These are phyloP conservation scores for Hymenoscyphus repandus DNA, from an alignment of 2,329 filamentous ascomycete genomes.

Conservation along the genomic window DNA sequence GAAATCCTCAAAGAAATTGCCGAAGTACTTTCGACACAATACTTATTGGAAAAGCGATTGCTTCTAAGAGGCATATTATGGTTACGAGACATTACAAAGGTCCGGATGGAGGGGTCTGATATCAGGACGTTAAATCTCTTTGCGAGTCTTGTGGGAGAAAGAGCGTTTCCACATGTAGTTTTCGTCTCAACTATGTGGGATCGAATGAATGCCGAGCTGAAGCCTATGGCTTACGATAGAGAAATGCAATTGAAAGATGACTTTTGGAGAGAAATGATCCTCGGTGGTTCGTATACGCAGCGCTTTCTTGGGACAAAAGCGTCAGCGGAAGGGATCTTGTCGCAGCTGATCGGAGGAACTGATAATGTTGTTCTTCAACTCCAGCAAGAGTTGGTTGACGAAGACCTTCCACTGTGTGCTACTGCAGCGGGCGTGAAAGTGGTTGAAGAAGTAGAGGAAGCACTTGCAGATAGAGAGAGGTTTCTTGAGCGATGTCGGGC, in stretches of 20 bases:
- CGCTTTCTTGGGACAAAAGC: constrained; percentile 4
- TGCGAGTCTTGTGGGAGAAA: constrained; percentile 38
- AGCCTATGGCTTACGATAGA: constrained; percentile 18
- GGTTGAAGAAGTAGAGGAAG: no score
- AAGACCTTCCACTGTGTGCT: no score
- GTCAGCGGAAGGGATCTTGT: constrained; percentile 6
- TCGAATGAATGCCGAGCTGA: constrained; percentile 6
- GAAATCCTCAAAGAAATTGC: constrained; percentile 37
- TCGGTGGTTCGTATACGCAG: constrained; percentile 1
- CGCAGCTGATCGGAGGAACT: constrained; percentile 33
- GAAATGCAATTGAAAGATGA: constrained; percentile 26
- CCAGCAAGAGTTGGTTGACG: constrained; percentile 33
- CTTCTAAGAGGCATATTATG: constrained; percentile 40
- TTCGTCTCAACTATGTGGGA: constrained; percentile 41
- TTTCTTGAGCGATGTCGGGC: no score
- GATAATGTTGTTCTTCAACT: constrained; percentile 46
- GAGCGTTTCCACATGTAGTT: constrained; percentile 36
- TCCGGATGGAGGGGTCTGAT: constrained; percentile 36
- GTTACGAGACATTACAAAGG: constrained; percentile 40
- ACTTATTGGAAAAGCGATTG: constrained; percentile 10
- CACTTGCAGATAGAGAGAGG: no score
- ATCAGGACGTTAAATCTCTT: constrained; percentile 40
- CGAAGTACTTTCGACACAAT: not conserved
- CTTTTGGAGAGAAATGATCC: constrained; percentile 10
- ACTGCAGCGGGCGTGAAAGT: no score